These are phyloP conservation scores for Trichoderma koningiopsis DNA, from an alignment of 2,329 filamentous ascomycete species.

Conservation along the genomic window DNA sequence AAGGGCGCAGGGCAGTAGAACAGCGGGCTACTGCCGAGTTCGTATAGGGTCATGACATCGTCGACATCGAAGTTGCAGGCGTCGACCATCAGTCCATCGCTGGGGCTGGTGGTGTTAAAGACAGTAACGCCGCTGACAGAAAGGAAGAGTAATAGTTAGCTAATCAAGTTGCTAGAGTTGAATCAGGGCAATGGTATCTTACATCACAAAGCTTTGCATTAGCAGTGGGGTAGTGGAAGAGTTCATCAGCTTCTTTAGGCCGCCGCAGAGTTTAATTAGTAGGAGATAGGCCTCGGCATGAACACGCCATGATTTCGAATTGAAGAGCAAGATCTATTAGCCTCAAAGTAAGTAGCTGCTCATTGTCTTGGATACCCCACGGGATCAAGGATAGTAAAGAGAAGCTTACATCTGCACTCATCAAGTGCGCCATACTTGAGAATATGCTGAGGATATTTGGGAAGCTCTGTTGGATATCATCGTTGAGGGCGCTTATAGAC, in stretches of 20 bases:
- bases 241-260: constrained; percentile 14
- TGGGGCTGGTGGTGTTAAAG: constrained; percentile 24
- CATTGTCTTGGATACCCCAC: not conserved
- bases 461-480: constrained; percentile 12
- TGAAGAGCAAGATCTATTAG: constrained; percentile 7
- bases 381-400: not conserved
- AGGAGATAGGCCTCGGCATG: constrained; percentile 20
- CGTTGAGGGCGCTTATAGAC: constrained; percentile 16
- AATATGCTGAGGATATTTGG: constrained; percentile 16
- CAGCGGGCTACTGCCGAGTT: constrained; percentile 2
- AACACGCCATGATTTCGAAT: constrained; percentile 19
- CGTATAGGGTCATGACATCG: constrained; percentile 21
- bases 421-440: constrained; percentile 21
- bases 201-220: constrained; percentile 25
- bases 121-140: constrained; percentile 8
- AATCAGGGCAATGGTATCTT: not conserved
- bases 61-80: constrained; percentile 21
- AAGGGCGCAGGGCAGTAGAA: constrained; percentile 20
- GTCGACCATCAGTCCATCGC: constrained; percentile 5
- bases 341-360: not conserved
- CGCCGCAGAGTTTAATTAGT: constrained; percentile 21
- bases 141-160: not conserved
- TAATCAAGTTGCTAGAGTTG: not conserved
- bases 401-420: constrained; percentile 19
- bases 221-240: constrained; percentile 5